These are phyloP conservation scores for Ophiostoma sp. DNA, from an alignment of 2,329 filamentous ascomycete species.

Conservation along the genomic window DNA sequence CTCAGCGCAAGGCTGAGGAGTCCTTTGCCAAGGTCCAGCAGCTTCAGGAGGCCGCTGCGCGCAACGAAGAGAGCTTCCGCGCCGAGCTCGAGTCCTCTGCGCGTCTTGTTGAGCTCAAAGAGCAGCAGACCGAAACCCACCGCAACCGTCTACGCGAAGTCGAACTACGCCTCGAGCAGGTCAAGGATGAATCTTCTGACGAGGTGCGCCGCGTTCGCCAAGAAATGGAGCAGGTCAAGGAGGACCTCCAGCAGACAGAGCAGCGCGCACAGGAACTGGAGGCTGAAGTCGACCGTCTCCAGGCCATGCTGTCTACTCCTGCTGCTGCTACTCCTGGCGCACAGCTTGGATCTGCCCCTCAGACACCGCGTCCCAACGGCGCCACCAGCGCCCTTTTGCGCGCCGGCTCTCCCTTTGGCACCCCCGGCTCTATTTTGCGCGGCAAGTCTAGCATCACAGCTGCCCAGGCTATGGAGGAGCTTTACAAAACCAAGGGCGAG, in stretches of 20 bases:
- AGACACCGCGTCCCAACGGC: conserved; percentile 58
- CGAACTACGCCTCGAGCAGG: conserved; percentile 56
- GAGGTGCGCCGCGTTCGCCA: conserved; percentile 51
- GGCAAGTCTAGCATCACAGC: conserved; percentile 53
- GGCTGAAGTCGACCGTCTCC: conserved; percentile 49
- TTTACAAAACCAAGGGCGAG: conserved; percentile 64
- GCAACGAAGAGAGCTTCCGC: conserved; percentile 79
- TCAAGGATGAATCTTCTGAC: conserved; percentile 62
- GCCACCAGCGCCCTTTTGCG: conserved; percentile 40
- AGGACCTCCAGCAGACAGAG: conserved; percentile 43
- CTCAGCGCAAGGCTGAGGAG: conserved; percentile 83
- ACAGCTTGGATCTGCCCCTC: conserved; percentile 47
- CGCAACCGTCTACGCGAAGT: conserved; percentile 66
- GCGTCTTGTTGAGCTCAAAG: conserved; percentile 75
- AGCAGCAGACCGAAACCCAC: conserved; percentile 68
- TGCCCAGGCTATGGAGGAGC: conserved; percentile 59
- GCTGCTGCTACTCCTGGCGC: conserved; percentile 19
- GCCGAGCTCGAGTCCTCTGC: conserved; percentile 78
- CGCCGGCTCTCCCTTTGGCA: conserved; percentile 57
- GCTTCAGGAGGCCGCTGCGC: conserved; percentile 74
- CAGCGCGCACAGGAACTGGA: conserved; percentile 49
- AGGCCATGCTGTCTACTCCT: conserved; percentile 42
- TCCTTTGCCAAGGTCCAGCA: conserved; percentile 75
- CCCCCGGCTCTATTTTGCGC: conserved; percentile 51
- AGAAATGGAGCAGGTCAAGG: conserved; percentile 52